Evolutionary conservation across 179 eudicot species (phyloP), one percentile per base, ranked within the genome.

Genomic region (Beta lomatogona): DNA sequence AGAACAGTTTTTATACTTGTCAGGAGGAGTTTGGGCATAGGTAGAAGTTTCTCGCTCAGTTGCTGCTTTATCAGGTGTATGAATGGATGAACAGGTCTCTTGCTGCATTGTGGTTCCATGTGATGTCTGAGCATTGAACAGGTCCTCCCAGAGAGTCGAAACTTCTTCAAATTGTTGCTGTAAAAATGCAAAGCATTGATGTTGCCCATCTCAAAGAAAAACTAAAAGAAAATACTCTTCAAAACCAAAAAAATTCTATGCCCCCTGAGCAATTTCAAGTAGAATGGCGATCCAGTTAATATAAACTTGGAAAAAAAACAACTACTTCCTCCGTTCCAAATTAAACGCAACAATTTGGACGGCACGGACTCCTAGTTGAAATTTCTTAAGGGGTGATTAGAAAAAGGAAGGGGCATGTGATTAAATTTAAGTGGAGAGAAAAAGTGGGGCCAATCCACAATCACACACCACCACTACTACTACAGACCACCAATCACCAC

Each of bases 21-120:
- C 86, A 65, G 89, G 88, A 45, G 88, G 88, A 36, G 88, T 85
- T 71, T 73, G 86, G 81, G 80, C 78, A 54, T 2, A 53, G 31
- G 58, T 53, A 76, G 77, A 78, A 63, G 79, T 50, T 83, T 69
- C 85, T 82, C 52, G 61, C 9, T 72, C 83, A 75, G 76, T 65
- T 13, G 80, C 55, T n/a, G 36, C n/a, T 85, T 79, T 86, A 66
- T 68, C 77, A 75, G 86, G 86, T 45, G 88, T 79, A 73, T 76
- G 84, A 68, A 64, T 6, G 57, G 82, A 83, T 15, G 83, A 84
- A 67, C 77, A 77, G 48, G 76, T 71, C 75, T 83, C 77, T 61
- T 74, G 82, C 45, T 71, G 86, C 60, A 14, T 21, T 16, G n/a
- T 41, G 57, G 66, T 28, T 66, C 59, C 82, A 61, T 75, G 22